These are phyloP conservation scores for Penicillium sp. DNA, from an alignment of 2,329 filamentous ascomycete species.

Conservation along the genomic window DNA sequence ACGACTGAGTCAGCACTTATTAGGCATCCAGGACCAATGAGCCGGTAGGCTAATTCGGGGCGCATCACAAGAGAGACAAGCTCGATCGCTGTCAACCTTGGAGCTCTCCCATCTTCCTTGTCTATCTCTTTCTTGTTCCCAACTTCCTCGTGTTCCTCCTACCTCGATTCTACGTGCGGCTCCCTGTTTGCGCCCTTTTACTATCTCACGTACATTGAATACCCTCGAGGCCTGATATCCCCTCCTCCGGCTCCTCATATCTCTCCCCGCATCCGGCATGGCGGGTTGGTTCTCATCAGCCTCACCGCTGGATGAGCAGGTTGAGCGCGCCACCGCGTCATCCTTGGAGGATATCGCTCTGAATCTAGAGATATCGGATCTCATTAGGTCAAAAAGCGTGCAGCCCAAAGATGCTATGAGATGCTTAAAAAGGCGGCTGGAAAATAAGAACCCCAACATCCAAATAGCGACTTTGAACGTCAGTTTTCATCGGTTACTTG, in stretches of 20 bases:
- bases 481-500: constrained; percentile 35
- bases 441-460: constrained; percentile 96
- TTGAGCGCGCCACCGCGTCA: constrained; percentile 91
- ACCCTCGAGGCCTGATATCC: background rate
- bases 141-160: background rate
- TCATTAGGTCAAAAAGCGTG: constrained; percentile 96
- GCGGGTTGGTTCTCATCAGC: constrained; percentile 95
- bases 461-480: constrained; percentile 95
- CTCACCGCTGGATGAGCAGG: constrained; percentile 93
- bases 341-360: constrained; percentile 96
- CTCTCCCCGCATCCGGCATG: constrained; percentile 64
- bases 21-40: constrained; percentile 10
- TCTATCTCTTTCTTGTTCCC: constrained; percentile 13
- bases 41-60: constrained; percentile 8
- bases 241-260: background rate
- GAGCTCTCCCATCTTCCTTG: constrained; percentile 12
- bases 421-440: constrained; percentile 89
- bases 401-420: constrained; percentile 98
- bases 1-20: constrained; percentile 19
- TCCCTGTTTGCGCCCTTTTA: constrained; percentile 4
- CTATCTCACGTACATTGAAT: background rate
- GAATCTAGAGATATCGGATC: constrained; percentile 96
- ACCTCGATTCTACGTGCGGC: background rate
- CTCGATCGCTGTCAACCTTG: constrained; percentile 18
- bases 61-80: constrained; percentile 5